Base-by-base conservation (phyloP, 1,284 basidiomycete species). In the Ustilago shanxiensis region DNA sequence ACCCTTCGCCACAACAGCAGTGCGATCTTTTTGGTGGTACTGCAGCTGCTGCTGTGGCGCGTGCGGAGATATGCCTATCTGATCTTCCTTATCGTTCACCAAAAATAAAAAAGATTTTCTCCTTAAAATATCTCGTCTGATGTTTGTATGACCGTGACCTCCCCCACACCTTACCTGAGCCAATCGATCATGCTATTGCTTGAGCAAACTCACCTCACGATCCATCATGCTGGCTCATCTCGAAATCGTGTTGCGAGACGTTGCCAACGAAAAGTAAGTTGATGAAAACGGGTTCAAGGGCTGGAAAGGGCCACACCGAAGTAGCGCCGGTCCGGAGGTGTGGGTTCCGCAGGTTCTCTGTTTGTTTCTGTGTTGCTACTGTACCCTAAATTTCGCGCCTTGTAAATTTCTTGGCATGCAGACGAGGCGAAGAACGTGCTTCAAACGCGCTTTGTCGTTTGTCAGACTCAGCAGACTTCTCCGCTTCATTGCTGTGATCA, bases 351-450 rank as follows among this genome's bases (percentile, higher is more conserved):
- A 14, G 35, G 6, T 16, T 37, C 11, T 14, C 9, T 14, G 7
- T 14, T 9, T 37, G 35, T 37, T 16, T 37, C 8, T 14, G 35
- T 37, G 31, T 33, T 14, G 13, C 8, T 20, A 26, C 26, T 28
- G 16, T 7, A 49, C 47, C 47, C 47, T 7, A 20, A 41, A 41
- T n/a, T n/a, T n/a, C n/a, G n/a, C n/a, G n/a, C n/a, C n/a, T n/a
- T n/a, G n/a, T n/a, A n/a, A n/a, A 35, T 55, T 39, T 55, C 53
- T 55, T 39, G 53, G 53, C 51, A 53, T 53, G 51, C 51, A 53
- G 13, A 5, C 20, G 28, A 28, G 51, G n/a, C n/a, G n/a, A 18
- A 53, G 51, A 53, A 53, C 51, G 51, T 44, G 54, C 22, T n/a
- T 20, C 44, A 20, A 45, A 3, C 20, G 22, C 5, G 44, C 44